These are phyloP conservation scores for Triangularia setosa DNA, from an alignment of 2,329 filamentous ascomycete species.

Conservation along the genomic window DNA sequence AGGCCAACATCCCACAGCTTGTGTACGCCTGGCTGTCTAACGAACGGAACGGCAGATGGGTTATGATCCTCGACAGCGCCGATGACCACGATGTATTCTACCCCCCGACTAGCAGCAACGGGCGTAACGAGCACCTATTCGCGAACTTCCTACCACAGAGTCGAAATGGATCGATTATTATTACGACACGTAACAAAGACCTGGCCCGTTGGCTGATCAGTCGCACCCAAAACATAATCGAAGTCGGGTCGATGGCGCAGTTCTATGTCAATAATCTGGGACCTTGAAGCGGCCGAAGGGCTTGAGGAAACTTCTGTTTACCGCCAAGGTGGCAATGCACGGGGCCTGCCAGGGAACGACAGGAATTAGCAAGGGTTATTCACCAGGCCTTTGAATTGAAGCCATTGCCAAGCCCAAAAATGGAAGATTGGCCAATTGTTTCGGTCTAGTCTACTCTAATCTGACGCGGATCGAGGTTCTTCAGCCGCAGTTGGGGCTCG, in stretches of 20 bases:
- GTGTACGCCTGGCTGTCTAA: constrained; percentile 32
- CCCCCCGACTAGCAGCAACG: not conserved
- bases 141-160: constrained; percentile 29
- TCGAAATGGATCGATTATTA: constrained; percentile 30
- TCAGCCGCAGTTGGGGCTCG: too few relatives aligned
- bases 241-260: constrained; percentile 29
- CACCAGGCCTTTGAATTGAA: too few relatives aligned
- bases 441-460: too few relatives aligned
- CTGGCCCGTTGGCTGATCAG: constrained; percentile 25
- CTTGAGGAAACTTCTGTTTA: too few relatives aligned
- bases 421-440: too few relatives aligned
- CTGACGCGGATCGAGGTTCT: too few relatives aligned
- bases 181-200: constrained; percentile 27
- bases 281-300: too few relatives aligned
- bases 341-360: too few relatives aligned
- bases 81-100: constrained; percentile 33
- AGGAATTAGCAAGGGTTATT: not conserved
- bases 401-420: too few relatives aligned
- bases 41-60: constrained; percentile 30
- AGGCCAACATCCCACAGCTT: constrained; percentile 21
- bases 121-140: constrained; percentile 16
- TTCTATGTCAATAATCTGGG: too few relatives aligned
- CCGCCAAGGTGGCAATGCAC: too few relatives aligned
- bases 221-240: constrained; percentile 21
- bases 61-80: constrained; percentile 34